Evolutionary conservation across 495 filamentous ascomycete genomes (phyloP), one percentile per base, ranked within the genome.

Genomic region (Trichoderma parareesei): DNA sequence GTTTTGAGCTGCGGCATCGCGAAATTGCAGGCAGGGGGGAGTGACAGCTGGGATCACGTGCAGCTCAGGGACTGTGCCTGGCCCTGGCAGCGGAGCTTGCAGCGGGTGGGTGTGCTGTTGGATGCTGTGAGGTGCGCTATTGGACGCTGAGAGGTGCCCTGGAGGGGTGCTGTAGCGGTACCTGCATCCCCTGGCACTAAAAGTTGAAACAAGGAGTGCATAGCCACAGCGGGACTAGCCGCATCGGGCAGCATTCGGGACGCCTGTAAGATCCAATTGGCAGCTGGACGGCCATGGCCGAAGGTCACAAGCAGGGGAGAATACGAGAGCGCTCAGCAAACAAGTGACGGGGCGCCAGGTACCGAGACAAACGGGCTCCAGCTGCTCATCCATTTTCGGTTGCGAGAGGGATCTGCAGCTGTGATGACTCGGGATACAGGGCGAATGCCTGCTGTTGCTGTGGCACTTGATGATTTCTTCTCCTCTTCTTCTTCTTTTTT

Each of bases 121-220:
- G 27, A 27, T 27, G 27, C 27, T 27, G 27, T 27, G 27, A 27
- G 27, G 27, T 27, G 27, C 27, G 27, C 27, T 27, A 27, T 27
- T 27, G 27, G 27, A 27, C 27, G 40, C 40, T 41, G 40, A 11
- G 6, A 41, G 10, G 16, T 9, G 10, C 5, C 44, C 44, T 48
- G 44, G 7, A 48, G 16, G 44, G 44, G 10, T 14, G 10, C 44
- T 5, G 20, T 37, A 35, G 2, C 27, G 20, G 53, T 57, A 57
- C 53, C 53, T 57, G 53, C 53, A 37, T 57, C 53, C 27, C 53
- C 53, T 37, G 46, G 46, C 20, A 14, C 53, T 35, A 3, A 13
- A 57, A 57, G 53, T 57, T 57, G 53, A 57, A 57, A 57, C 53
- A 57, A 57, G 53, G 53, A 57, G 53, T 57, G 53, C 53, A 57